Base-by-base conservation (phyloP, 257 asterid genomes). In the Salvia splendens region DNA sequence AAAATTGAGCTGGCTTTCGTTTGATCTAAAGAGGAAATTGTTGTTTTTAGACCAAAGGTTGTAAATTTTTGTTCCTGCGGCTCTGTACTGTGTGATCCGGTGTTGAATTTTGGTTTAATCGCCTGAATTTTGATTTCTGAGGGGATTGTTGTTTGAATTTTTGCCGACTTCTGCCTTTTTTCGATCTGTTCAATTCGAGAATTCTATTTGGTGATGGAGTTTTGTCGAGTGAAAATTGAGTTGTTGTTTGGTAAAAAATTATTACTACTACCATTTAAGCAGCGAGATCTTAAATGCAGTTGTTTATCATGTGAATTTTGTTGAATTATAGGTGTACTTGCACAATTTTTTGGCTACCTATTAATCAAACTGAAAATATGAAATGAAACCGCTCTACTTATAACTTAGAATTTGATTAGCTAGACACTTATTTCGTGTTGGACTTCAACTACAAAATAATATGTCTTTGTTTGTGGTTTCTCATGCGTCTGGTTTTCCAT, bases 261-360 rank as follows among this genome's bases (percentile, higher is more conserved):
- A 72, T 60, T 38, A 61, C 24, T 20, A n/a, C 24, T 1, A 24
- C 75, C 73, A 63, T 77, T 72, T 68, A 63, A 42, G 80, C 28
- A 54, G 55, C 46, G 73, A 47, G 71, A 68, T 78, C 77, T 80
- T 83, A 65, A 85, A 80, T 82, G 87, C 79, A 71, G 64, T 75
- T 72, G 71, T 64, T 24, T 73, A 63, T 81, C 74, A 64, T 68
- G 75, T 74, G 72, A 69, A 46, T 62, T 78, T 73, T 72, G 60
- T 69, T 46, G 69, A 56, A 68, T 30, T 56, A 47, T 60, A 70
- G 75, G 69, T 68, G 41, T 63, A n/a, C 33, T 51, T 30, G 33
- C 75, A 32, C 75, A 67, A 10, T 10, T 64, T 68, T 77, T 73
- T 66, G 83, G 74, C 40, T 67, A 74, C 74, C 71, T 62, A 68